These are phyloP conservation scores for Penicillium chermesinum DNA, from an alignment of 495 filamentous ascomycete genomes.

Conservation along the genomic window DNA sequence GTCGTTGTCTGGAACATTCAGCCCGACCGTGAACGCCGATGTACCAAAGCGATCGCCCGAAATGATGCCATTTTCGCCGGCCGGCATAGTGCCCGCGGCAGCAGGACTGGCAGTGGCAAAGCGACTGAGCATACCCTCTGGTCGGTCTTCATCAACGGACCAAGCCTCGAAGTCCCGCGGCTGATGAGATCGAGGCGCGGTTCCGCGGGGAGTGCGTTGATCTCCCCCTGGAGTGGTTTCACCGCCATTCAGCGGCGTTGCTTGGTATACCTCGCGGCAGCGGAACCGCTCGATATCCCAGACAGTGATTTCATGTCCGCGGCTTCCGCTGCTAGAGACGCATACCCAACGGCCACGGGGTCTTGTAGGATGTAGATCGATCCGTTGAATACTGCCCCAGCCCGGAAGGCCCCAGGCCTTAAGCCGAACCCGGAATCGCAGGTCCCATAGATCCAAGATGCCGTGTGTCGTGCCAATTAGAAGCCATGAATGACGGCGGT, in stretches of 20 bases:
- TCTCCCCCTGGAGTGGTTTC: constrained; percentile 16
- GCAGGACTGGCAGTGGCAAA: constrained; percentile 60
- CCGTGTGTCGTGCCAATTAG: constrained; percentile 89
- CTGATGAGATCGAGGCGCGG: constrained; percentile 37
- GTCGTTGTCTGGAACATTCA: constrained; percentile 44
- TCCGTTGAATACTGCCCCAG: constrained; percentile 72
- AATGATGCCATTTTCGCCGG: constrained; percentile 26
- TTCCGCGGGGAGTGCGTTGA: constrained; percentile 25
- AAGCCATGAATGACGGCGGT: constrained; percentile 81
- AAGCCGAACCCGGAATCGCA: constrained; percentile 82
- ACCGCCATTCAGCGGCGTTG: constrained; percentile 29
- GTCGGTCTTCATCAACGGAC: constrained; percentile 84
- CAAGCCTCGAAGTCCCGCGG: constrained; percentile 75
- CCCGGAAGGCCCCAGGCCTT: constrained; percentile 87
- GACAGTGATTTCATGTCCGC: constrained; percentile 80
- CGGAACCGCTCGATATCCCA: constrained; percentile 92
- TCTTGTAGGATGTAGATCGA: constrained; percentile 71
- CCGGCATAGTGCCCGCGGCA: constrained; percentile 33
- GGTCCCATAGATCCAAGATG: constrained; percentile 90
- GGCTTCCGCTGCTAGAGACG: constrained; percentile 80
- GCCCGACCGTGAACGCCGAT: constrained; percentile 46
- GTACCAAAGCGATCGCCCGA: constrained; percentile 55
- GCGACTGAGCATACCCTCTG: constrained; percentile 82
- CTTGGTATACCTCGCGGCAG: constrained; percentile 85
- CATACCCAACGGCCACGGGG: constrained; percentile 75